Evolutionary conservation across 257 asterid species (phyloP).

Genomic region (Rehmannia glutinosa): DNA sequence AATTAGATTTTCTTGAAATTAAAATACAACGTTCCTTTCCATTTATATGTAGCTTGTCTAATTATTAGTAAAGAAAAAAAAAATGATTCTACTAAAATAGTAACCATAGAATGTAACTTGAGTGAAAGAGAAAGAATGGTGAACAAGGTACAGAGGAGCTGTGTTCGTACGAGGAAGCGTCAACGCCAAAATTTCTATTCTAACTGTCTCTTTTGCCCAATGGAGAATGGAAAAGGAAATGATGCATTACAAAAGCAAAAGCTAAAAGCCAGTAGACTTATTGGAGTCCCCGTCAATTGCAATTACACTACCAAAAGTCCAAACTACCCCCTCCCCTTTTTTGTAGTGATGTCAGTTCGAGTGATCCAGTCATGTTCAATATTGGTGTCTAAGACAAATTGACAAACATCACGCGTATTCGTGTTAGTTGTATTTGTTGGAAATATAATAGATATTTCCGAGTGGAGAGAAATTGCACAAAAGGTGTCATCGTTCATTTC

Average conservation of each 20-base stretch:
- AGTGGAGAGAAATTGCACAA: no score
- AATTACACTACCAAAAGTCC: slow-evolving; percentile 16
- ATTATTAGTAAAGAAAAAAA: neutral
- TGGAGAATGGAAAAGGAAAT: slow-evolving; percentile 45
- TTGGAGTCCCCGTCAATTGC: no score
- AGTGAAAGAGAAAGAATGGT: slow-evolving; percentile 29
- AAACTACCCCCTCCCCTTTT: slow-evolving; percentile 1
- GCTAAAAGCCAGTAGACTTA: slow-evolving; percentile 18
- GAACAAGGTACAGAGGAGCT: slow-evolving; percentile 19
- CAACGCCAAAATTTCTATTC: slow-evolving; percentile 45
- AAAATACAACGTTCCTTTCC: neutral
- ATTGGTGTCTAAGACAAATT: no score
- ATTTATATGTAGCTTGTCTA: neutral
- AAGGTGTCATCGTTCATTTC: no score
- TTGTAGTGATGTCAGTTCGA: no score
- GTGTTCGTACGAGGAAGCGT: slow-evolving; percentile 73
- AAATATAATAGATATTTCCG: no score
- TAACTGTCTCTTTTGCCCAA: slow-evolving; percentile 41
- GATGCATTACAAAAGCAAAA: slow-evolving; percentile 32
- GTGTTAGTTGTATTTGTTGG: no score
- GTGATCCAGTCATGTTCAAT: no score
- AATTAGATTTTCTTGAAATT: neutral
- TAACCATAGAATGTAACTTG: neutral
- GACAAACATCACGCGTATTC: no score
- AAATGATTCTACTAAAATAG: neutral